phyloP scores from a whole-genome alignment of 306 rosid genomes.

The Neltuma alba region DNA sequence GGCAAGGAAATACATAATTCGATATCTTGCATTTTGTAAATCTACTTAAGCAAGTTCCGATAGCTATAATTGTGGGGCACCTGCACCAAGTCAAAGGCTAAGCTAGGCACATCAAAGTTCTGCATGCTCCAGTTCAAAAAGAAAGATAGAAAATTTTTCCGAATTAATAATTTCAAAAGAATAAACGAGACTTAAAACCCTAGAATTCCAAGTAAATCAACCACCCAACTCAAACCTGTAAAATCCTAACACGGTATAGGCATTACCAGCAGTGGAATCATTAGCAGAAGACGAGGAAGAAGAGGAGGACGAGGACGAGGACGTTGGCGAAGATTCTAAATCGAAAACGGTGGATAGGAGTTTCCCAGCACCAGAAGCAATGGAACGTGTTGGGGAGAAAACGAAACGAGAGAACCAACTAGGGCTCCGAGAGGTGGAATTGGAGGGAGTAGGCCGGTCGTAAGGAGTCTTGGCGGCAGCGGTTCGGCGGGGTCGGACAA shows the following conservation, averaged over 20 bases:
- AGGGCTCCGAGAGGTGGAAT: conserved; percentile 50
- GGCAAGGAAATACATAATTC: conserved; percentile 1
- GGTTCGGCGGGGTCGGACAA: conserved; percentile 61
- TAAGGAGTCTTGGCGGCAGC: conserved; percentile 63
- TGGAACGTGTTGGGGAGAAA: conserved; percentile 51
- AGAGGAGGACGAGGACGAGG: conserved; percentile 34
- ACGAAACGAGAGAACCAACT: conserved; percentile 60
- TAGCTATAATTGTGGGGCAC: conserved; percentile 8
- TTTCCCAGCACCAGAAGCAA: conserved; percentile 64
- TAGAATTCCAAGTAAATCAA: conserved; percentile 28
- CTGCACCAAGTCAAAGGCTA: conserved; percentile 31
- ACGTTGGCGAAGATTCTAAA: conserved; percentile 31
- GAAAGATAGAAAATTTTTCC: background rate
- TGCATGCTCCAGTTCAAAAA: background rate
- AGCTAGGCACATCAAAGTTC: conserved; percentile 24
- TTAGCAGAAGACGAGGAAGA: conserved; percentile 47
- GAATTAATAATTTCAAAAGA: background rate
- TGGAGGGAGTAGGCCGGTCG: conserved; percentile 58
- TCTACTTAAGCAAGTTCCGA: conserved; percentile 17
- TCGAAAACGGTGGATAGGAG: conserved; percentile 51
- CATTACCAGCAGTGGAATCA: conserved; percentile 54
- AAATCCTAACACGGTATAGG: background rate
- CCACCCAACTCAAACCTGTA: background rate
- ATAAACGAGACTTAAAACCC: conserved; percentile 39
- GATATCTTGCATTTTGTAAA: background rate